Conservation (phyloP, 2,329 filamentous ascomycete species). For the Verruconis gallopava region DNA sequence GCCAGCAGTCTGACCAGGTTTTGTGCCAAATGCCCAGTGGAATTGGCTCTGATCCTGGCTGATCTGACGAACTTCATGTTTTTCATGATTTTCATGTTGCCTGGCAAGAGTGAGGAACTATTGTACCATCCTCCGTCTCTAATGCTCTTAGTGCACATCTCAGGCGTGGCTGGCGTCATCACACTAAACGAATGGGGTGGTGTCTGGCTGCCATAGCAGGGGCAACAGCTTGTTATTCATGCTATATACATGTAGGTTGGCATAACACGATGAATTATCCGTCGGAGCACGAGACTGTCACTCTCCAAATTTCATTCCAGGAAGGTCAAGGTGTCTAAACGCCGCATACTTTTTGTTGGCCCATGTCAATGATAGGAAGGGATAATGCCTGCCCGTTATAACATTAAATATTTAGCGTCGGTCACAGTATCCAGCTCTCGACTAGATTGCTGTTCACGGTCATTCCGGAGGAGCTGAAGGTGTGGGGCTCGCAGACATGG, state of each 20-base stretch:
- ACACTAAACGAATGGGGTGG: too few species aligned
- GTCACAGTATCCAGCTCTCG: too few species aligned
- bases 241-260: too few species aligned
- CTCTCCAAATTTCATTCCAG: not conserved
- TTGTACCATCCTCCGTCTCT: not conserved
- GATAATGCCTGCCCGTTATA: too few species aligned
- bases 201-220: too few species aligned
- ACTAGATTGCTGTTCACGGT: too few species aligned
- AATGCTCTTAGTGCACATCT: not conserved
- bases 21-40: not conserved
- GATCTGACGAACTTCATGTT: not conserved
- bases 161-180: not conserved
- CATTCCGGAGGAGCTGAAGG: too few species aligned
- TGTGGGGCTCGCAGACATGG: too few species aligned
- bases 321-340: not conserved
- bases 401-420: too few species aligned
- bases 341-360: not conserved
- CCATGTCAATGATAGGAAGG: too few species aligned
- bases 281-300: not conserved
- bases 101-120: not conserved
- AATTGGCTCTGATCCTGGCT: not conserved
- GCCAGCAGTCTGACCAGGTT: not conserved
- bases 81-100: not conserved
- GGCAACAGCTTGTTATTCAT: too few species aligned
- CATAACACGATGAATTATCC: not conserved